Evolutionary conservation across 805 yeast genomes (phyloP).

Genomic region (Starmera pachycereana): DNA sequence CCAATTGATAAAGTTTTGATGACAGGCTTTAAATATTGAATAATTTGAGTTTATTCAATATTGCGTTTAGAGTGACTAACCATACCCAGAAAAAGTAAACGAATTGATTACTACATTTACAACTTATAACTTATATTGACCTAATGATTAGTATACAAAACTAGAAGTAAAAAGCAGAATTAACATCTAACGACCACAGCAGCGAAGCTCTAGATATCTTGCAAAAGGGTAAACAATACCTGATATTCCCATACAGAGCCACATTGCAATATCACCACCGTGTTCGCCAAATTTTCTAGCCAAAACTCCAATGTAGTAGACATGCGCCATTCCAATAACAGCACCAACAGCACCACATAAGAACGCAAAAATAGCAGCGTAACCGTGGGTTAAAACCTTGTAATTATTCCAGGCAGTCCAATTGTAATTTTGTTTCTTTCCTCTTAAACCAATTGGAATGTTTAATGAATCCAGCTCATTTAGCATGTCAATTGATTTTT

Average conservation of each 20-base stretch:
- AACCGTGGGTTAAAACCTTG: constrained; percentile 51
- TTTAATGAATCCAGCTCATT: not conserved
- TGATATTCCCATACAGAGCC: constrained; percentile 65
- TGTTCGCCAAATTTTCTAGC: constrained; percentile 52
- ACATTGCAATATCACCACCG: constrained; percentile 79
- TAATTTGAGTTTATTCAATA: too few species aligned
- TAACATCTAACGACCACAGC: constrained; percentile 31
- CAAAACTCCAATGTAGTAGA: constrained; percentile 70
- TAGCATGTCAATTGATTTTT: constrained; percentile 1
- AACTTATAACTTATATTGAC: too few species aligned
- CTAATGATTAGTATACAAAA: too few species aligned
- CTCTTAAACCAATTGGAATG: constrained; percentile 8
- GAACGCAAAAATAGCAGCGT: constrained; percentile 61
- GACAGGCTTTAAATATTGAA: too few species aligned
- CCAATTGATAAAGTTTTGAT: too few species aligned
- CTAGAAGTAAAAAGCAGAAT: too few species aligned
- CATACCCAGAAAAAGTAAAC: too few species aligned
- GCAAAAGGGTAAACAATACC: constrained; percentile 51
- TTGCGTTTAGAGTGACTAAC: too few species aligned
- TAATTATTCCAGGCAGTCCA: constrained; percentile 68
- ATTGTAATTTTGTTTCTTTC: constrained; percentile 42
- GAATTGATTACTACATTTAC: too few species aligned
- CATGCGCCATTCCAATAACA: constrained; percentile 81
- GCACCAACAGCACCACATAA: constrained; percentile 71
- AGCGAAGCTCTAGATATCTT: constrained; percentile 56